Conservation (phyloP, 73 alveolate genomes). For the Tetrahymena thermophila region DNA sequence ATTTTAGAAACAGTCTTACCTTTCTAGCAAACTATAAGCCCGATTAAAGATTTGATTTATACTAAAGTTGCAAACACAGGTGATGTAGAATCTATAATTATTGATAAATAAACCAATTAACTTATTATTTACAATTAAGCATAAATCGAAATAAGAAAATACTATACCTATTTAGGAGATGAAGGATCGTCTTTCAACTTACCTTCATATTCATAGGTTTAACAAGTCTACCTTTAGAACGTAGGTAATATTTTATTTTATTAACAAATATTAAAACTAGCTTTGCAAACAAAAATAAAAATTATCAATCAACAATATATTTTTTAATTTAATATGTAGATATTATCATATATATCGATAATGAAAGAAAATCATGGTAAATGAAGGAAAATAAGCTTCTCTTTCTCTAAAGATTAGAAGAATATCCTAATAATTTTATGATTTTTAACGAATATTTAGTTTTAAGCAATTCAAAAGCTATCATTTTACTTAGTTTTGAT, state of each 20-base stretch:
- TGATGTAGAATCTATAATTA: not conserved
- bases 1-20: not conserved
- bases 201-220: not conserved
- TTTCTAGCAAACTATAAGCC: not conserved
- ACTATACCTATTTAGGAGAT: not conserved
- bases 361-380: not conserved
- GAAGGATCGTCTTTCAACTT: not conserved
- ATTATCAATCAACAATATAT: no score
- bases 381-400: not conserved
- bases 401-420: not conserved
- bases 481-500: not conserved
- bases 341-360: not conserved
- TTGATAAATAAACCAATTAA: not conserved
- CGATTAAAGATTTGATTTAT: not conserved
- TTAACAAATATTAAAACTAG: not conserved
- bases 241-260: not conserved
- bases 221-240: not conserved
- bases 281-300: no score
- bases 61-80: not conserved
- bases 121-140: not conserved
- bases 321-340: no score
- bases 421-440: not conserved
- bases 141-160: not conserved
- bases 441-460: not conserved
- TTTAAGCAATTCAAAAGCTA: not conserved